Evolutionary conservation across 768 basidiomycete species (phyloP), one percentile per base, ranked within the genome.

Genomic region (Suillus discolor): DNA sequence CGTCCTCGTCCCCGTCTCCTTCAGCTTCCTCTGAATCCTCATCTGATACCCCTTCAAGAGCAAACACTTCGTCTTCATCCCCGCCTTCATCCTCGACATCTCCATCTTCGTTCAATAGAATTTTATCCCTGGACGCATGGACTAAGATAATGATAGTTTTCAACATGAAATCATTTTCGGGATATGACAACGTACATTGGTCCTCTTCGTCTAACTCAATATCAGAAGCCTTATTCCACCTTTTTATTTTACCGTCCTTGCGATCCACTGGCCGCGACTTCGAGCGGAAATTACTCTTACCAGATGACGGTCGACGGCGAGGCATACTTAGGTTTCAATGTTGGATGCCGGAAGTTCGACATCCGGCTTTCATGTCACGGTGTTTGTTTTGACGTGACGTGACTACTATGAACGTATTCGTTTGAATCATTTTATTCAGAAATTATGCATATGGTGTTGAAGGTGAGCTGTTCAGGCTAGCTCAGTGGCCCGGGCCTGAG

Each of bases 41-140:
- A 11, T 84, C 79, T 12, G 83, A 80, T 65, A 94, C 69, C 25
- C 87, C 89, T 61, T 85, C 83, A 66, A 93, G 74, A 9, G 86
- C 85, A 70, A 96, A 91, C n/a, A 96, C 91, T 73, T 96, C 92
- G 31, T 94, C 91, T 44, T 90, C 90, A 16, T 88, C 87, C 18
- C 80, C 86, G 31, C 79, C 80, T 34, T 87, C 86, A 15, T 87
- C 86, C 18, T 79, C 81, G 25, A 73, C 80, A 2, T 76, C 72
- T 39, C 79, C 74, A 41, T 85, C 83, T n/a, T 84, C 89, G 45
- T 93, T 89, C 6, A 97, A 81, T 6, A 92, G 80, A 66, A 97
- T 91, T 72, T 85, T 86, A 73, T 97, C 94, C 62, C 86, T 84
- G 36, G 87, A 86, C 1, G 82, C 79, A 73, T 93, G 91, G 72